Evolutionary conservation across 192 early-diverging fungal genomes (phyloP), one percentile per base, ranked within the genome.

Genomic region (Linnemannia schmuckeri): DNA sequence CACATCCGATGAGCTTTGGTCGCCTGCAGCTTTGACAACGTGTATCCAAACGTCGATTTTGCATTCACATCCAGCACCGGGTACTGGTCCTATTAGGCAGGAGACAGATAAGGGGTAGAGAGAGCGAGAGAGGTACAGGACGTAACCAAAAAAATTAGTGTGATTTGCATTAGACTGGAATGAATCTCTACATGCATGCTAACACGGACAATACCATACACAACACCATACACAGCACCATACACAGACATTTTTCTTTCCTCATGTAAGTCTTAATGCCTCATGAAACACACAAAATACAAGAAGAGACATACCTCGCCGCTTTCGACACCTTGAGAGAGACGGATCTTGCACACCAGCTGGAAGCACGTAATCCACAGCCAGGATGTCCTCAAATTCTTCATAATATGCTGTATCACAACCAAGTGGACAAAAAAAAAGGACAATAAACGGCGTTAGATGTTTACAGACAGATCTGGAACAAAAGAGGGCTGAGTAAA

Each of bases 1-100:
- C 96, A 97, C 17, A 97, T 90, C 49, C 96, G 93, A 73, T 97
- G 96, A 0, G 96, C 94, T 22, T 92, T 92, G 6, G 96, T 97
- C 27, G 96, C 96, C 47, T 94, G 90, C 72, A 97, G 86, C 83
- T 96, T 96, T 41, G 93, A 93, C 55, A 96, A 90, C 13, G 94
- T 92, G 46, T 93, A 93, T 8, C 94, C 90, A 71, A 97, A 89
- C 0, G 95, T 94, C 0, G 95, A 94, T 70, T 93, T 92, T 20
- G 93, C 89, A 20, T 93, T 89, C 1, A 96, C 96, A 63, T 95
- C 94, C 83, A 97, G 95, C 13, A 97, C 94, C 0, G 96, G 95
- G 30, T 91, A 82, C 33, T 92, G 91, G 77, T 95, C 94, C 91
- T 94, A 75, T 61, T 46, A 1, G 30, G 37, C 40, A 12, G 24